phyloP scores from a whole-genome alignment of 306 rosid species.

The Nissolia schottii region DNA sequence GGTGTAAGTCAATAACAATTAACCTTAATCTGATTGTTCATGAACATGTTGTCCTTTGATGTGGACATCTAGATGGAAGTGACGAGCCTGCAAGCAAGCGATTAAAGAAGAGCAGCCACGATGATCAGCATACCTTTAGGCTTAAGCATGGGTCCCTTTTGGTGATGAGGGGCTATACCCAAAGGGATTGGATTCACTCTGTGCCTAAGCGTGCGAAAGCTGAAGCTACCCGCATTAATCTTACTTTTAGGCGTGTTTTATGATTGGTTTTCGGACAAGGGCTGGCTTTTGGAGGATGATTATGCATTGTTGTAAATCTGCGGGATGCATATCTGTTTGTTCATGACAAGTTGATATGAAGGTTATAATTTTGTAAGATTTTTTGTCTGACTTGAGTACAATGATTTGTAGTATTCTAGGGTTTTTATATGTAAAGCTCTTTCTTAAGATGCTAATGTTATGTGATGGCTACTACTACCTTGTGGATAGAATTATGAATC shows the following conservation, averaged over 20 bases:
- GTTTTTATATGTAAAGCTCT: not conserved
- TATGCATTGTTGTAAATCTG: slow-evolving; percentile 9
- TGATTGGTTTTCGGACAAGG: slow-evolving; percentile 18
- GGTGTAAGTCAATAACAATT: not conserved
- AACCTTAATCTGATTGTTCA: not conserved
- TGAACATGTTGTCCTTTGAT: slow-evolving; percentile 15
- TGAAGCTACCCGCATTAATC: slow-evolving; percentile 80
- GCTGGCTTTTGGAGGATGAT: not conserved
- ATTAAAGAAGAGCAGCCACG: slow-evolving; percentile 44
- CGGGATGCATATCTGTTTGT: slow-evolving; percentile 6
- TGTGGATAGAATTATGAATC: not conserved
- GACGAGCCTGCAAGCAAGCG: slow-evolving; percentile 62
- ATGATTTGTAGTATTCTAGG: not conserved
- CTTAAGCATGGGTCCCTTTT: slow-evolving; percentile 85
- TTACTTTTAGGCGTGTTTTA: slow-evolving; percentile 74
- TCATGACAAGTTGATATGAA: slow-evolving; percentile 6
- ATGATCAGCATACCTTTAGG: slow-evolving; percentile 56
- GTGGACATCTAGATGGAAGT: slow-evolving; percentile 32
- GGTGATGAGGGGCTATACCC: slow-evolving; percentile 90
- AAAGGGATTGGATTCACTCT: slow-evolving; percentile 93
- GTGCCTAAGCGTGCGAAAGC: slow-evolving; percentile 80
- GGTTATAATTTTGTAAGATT: not conserved
- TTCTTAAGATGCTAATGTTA: not conserved
- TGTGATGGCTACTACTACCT: not conserved
- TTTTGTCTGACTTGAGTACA: not conserved